phyloP scores from a whole-genome alignment of 2,329 filamentous ascomycete genomes.

The Fusarium citri region DNA sequence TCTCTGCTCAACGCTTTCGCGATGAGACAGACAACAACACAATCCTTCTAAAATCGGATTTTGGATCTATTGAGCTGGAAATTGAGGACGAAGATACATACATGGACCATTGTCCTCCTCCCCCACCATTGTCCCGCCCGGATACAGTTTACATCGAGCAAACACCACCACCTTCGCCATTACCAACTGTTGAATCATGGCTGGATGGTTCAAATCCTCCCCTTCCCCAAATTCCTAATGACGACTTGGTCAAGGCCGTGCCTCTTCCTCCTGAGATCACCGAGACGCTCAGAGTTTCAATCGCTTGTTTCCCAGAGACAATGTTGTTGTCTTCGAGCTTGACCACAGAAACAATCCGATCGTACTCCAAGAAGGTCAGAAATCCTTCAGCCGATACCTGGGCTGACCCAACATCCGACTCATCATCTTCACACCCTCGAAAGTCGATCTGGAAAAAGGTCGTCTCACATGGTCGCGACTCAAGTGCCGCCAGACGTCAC shows the following conservation, averaged over 20 bases:
- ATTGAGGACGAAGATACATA: conserved; percentile 38
- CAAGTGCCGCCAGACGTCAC: conserved; percentile 29
- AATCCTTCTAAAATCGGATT: conserved; percentile 37
- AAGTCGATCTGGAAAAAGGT: conserved; percentile 54
- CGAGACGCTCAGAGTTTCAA: conserved; percentile 65
- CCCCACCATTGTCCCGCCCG: conserved; percentile 23
- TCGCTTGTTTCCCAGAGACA: conserved; percentile 69
- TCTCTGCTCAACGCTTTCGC: conserved; percentile 25
- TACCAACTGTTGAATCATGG: conserved; percentile 53
- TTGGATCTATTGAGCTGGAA: conserved; percentile 36
- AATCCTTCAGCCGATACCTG: conserved; percentile 51
- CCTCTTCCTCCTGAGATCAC: conserved; percentile 65
- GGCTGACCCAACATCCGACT: conserved; percentile 36
- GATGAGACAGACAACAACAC: conserved; percentile 36
- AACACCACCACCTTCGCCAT: conserved; percentile 51
- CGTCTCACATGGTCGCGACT: conserved; percentile 46
- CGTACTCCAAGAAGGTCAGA: conserved; percentile 65
- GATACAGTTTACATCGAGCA: conserved; percentile 48
- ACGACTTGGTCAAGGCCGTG: conserved; percentile 55
- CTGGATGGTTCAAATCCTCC: conserved; percentile 49
- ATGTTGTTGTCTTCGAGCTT: conserved; percentile 67
- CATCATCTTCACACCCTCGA: conserved; percentile 28
- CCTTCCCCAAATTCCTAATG: conserved; percentile 47
- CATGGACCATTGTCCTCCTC: conserved; percentile 11
- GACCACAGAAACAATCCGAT: conserved; percentile 68